Evolutionary conservation across 2,329 filamentous ascomycete genomes (phyloP), one percentile per base, ranked within the genome.

Genomic region (Lachnellula occidentalis): DNA sequence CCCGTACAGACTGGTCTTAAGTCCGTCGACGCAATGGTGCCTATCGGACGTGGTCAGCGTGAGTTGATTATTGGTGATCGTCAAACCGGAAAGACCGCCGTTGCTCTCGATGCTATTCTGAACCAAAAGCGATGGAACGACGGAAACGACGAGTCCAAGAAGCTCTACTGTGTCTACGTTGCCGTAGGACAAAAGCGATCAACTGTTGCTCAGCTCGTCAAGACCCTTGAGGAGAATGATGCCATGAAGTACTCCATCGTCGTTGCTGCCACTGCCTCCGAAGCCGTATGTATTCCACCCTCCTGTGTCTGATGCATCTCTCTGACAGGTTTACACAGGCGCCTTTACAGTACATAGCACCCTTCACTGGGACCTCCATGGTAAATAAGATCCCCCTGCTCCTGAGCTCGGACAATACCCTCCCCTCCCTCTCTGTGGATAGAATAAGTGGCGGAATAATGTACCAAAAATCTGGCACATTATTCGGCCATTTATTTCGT

Each of bases 21-120:
- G 85, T 96, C 90, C 69, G 83, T 99, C 80, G 94, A 99, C 75
- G 92, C 94, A 79, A 97, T 99, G 94, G 94, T 99, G 69, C 94
- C 94, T 71, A 96, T 99, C 70, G 94, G 94, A 75, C 94, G 94
- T 92, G 94, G 94, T 73, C 94, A 99, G 85, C 94, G 94, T 92
- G 94, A 99, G 83, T 81, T 99, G 85, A 97, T 99, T 77, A 99
- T 99, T 78, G 94, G 94, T 82, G 94, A 99, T 76, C 94, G 94
- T 91, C 94, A 99, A 81, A 99, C 94, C 70, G 94, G 94, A 78
- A 99, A 99, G 88, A 99, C 94, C 73, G 94, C 94, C 71, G 92
- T 99, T 74, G 92, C 88, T 71, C 90, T 99, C 61, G 94, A 99
- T 75, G 86, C 92, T 76, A 97, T 99, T 69, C 87, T 99, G 61